Evolutionary conservation across 2,329 filamentous ascomycete species (phyloP).

Genomic region (Aspergillus clavatus): DNA sequence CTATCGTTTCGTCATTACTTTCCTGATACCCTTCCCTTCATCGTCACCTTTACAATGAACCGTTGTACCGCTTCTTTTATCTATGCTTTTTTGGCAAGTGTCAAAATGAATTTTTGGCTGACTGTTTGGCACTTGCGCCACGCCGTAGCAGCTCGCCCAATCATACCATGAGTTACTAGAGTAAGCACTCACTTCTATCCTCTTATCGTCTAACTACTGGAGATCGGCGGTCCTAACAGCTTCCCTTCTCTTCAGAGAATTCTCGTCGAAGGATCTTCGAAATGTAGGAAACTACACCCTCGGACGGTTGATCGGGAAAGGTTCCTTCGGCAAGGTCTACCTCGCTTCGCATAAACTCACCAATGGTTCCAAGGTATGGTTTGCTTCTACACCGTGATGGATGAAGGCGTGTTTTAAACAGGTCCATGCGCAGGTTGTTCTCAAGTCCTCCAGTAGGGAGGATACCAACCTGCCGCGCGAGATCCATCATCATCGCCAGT

Average conservation of each 20-base stretch:
- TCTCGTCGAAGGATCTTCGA: conserved; percentile 83
- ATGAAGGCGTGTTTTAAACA: conserved; percentile 5
- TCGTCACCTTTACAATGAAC: too few relatives aligned
- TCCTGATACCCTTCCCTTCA: neutral
- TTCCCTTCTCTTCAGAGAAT: conserved; percentile 62
- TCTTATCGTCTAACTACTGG: neutral
- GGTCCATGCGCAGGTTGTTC: conserved; percentile 65
- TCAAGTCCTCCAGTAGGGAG: conserved; percentile 95
- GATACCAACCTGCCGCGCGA: conserved; percentile 94
- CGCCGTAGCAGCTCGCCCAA: conserved; percentile 69
- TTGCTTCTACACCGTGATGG: neutral
- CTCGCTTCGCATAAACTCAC: conserved; percentile 93
- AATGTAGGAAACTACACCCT: conserved; percentile 93
- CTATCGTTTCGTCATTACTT: neutral
- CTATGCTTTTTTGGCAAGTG: too few relatives aligned
- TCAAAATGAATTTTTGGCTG: conserved; percentile 12
- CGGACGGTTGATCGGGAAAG: conserved; percentile 89
- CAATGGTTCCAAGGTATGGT: conserved; percentile 84
- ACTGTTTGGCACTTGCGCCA: conserved; percentile 8
- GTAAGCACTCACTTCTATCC: conserved; percentile 50
- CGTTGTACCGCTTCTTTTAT: neutral
- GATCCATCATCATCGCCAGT: conserved; percentile 97
- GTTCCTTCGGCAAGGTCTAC: conserved; percentile 98
- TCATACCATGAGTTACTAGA: conserved; percentile 95
- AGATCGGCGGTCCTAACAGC: neutral